Evolutionary conservation across 2,329 filamentous ascomycete genomes (phyloP).

Genomic region (Penicillium sp.): DNA sequence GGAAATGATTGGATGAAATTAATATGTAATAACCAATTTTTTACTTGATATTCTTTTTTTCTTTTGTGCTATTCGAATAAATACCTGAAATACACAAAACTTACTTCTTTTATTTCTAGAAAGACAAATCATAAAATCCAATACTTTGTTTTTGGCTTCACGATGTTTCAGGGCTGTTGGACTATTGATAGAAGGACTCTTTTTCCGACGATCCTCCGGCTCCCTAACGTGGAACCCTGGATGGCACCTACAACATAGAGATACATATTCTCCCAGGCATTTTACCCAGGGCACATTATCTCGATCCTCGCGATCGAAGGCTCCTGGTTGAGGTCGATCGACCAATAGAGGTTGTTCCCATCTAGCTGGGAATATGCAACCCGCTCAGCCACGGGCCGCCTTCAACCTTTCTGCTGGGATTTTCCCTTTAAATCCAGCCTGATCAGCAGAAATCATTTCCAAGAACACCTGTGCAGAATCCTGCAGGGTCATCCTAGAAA

Average conservation of each 20-base stretch:
- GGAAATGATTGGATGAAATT: background rate
- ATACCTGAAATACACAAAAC: background rate
- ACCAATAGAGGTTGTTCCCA: constrained; percentile 31
- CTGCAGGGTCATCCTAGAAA: background rate
- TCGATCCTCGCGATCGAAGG: constrained; percentile 1
- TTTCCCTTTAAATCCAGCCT: background rate
- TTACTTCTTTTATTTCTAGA: too few relatives aligned
- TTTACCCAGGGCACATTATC: background rate
- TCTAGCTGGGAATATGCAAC: constrained; percentile 27
- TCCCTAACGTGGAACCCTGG: background rate
- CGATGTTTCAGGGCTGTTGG: background rate
- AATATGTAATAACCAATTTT: background rate
- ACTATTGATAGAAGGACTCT: background rate
- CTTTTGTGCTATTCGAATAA: background rate
- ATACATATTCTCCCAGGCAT: too few relatives aligned
- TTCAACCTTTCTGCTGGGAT: constrained; percentile 17
- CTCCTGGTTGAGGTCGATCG: constrained; percentile 7
- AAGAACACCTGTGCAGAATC: background rate
- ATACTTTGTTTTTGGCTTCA: background rate
- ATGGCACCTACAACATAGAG: background rate
- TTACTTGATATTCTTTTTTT: background rate
- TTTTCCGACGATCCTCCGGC: background rate
- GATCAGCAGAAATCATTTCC: background rate
- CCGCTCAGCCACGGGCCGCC: constrained; percentile 19
- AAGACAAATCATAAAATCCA: background rate